A percentile compares a stretch with the other conserved stretches of the same genome.
phyloP scores from a whole-genome alignment of 805 yeast genomes.

The Pichia eremophila region DNA sequence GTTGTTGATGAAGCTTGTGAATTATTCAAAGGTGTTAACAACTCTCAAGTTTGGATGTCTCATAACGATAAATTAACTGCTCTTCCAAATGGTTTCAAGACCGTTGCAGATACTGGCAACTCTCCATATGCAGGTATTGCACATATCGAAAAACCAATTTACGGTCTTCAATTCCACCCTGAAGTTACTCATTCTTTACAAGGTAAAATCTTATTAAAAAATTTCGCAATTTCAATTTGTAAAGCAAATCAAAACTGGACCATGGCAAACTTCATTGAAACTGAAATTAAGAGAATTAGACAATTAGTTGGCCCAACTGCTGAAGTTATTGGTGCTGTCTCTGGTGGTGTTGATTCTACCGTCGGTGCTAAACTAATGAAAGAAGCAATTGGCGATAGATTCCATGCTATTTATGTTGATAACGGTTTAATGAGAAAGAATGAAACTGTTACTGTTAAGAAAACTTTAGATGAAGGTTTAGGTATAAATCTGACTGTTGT shows the following conservation, averaged over 20 bases:
- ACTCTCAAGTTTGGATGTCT: slow-evolving; percentile 98
- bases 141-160: slow-evolving; percentile 62
- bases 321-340: slow-evolving; percentile 98
- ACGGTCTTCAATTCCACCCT: slow-evolving; percentile 98
- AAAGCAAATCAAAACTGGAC: slow-evolving; percentile 86
- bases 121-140: slow-evolving; percentile 94
- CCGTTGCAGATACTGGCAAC: slow-evolving; percentile 85
- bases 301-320: slow-evolving; percentile 92
- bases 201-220: slow-evolving; percentile 80
- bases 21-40: slow-evolving; percentile 80
- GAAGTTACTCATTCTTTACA: slow-evolving; percentile 94
- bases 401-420: slow-evolving; percentile 97
- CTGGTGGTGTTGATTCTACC: slow-evolving; percentile 99
- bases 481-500: slow-evolving; percentile 92
- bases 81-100: slow-evolving; percentile 80
- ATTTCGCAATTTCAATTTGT: slow-evolving; percentile 91
- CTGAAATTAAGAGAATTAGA: slow-evolving; percentile 90
- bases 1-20: slow-evolving; percentile 63
- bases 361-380: slow-evolving; percentile 98
- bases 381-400: slow-evolving; percentile 96
- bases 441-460: slow-evolving; percentile 83
- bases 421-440: slow-evolving; percentile 95
- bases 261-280: slow-evolving; percentile 94
- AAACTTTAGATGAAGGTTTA: slow-evolving; percentile 83
- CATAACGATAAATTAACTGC: slow-evolving; percentile 94